Base-by-base conservation (phyloP, 768 basidiomycete species). In the Macrolepiota albuminosa region DNA sequence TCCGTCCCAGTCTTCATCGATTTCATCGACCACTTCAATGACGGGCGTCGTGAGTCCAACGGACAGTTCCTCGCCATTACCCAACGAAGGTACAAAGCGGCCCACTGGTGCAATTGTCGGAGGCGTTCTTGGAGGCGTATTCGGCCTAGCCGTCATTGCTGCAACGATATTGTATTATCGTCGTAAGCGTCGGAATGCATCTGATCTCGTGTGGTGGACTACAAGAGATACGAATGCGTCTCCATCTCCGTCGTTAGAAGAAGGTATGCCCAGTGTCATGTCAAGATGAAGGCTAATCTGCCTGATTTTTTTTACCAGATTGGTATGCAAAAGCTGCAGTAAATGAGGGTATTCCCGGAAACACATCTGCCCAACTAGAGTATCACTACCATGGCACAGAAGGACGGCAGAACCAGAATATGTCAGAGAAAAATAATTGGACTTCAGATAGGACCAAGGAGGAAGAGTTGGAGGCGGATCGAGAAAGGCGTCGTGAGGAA, bases 91-190 rank as follows among this genome's bases (percentile, higher is more conserved):
- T 26, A 13, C 6, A 11, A 29, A 56, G 39, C 18, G 1, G 33
- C 33, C 47, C 10, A 45, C 37, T 39, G 61, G 58, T 21, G 36
- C 54, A 36, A 62, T 62, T 21, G 50, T 59, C 3, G 61, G 61
- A 24, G 61, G 61, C 2, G 29, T 54, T 42, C 34, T 62, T 10
- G 61, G 61, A 4, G 33, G 54, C 14, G 1, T 62, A 13, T 40
- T 51, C 21, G 43, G 33, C 7, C 34, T 59, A 10, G 24, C 24
- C 16, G 31, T 56, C 18, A 21, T 62, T 47, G 33, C 16, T 31
- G 36, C 36, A 18, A 4, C 26, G 6, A 16, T 46, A 18, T 34
- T 55, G 16, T 21, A 45, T n/a, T 59, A 21, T 33, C 53, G 57
- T 26, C 57, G 53, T 14, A 58, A 55, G 14, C 56, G 36, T 26